These are phyloP conservation scores for Populus pruinosa DNA, from an alignment of 345 rosid genomes.

Conservation along the genomic window DNA sequence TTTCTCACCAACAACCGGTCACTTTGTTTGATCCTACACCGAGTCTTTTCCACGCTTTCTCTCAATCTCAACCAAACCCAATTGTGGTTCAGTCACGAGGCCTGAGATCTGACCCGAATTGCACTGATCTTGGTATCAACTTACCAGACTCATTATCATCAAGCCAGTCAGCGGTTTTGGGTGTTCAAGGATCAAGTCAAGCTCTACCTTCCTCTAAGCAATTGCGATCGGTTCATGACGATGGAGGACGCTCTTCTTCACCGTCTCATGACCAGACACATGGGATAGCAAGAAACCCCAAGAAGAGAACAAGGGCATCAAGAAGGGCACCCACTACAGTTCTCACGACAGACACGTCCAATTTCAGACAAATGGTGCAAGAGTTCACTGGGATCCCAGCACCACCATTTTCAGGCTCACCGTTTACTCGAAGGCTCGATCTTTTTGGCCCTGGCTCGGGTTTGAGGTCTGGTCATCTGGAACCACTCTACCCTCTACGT, in stretches of 20 bases:
- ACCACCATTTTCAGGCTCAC: slow-evolving; percentile 62
- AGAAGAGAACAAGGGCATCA: slow-evolving; percentile 82
- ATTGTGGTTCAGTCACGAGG: slow-evolving; percentile 16
- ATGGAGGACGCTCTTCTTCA: slow-evolving; percentile 13
- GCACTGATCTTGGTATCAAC: slow-evolving; percentile 16
- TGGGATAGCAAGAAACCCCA: slow-evolving; percentile 47
- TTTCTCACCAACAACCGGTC: slow-evolving; percentile 20
- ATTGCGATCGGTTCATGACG: slow-evolving; percentile 15
- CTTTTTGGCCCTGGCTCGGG: slow-evolving; percentile 51
- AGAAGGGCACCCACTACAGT: slow-evolving; percentile 88
- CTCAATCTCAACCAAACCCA: slow-evolving; percentile 34
- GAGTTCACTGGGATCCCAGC: slow-evolving; percentile 91
- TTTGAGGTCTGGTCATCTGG: slow-evolving; percentile 34
- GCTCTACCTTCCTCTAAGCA: slow-evolving; percentile 22
- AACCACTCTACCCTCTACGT: slow-evolving; percentile 49
- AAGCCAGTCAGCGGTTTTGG: slow-evolving; percentile 13
- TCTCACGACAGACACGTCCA: slow-evolving; percentile 81
- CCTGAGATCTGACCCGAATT: slow-evolving; percentile 28
- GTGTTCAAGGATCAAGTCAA: slow-evolving; percentile 22
- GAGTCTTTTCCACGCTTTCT: slow-evolving; percentile 29
- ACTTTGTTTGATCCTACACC: slow-evolving; percentile 36
- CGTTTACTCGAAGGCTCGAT: slow-evolving; percentile 61
- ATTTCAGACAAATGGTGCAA: slow-evolving; percentile 93
- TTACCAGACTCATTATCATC: slow-evolving; percentile 18
- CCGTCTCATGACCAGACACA: not conserved